Percentiles rank a stretch among this genome's conserved stretches.
phyloP scores from a whole-genome alignment of 2,329 filamentous ascomycete genomes.

The Aspergillus melleus region DNA sequence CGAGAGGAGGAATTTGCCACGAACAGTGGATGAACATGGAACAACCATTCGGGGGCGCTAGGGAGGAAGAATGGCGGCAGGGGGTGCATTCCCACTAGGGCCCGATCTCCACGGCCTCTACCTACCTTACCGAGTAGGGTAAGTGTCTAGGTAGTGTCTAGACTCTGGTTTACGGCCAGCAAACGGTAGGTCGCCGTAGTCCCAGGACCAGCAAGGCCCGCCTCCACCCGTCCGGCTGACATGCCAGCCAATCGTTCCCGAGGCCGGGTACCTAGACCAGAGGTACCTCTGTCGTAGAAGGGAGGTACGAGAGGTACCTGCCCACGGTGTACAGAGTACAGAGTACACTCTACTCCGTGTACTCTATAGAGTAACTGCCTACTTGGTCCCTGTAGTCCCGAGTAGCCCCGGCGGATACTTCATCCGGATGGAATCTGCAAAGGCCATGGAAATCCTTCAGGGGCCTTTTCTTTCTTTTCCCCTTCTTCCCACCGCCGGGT shows the following conservation, averaged over 20 bases:
- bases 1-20: not conserved
- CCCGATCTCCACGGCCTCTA: conserved; percentile 9
- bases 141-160: not conserved
- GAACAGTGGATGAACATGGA: not conserved
- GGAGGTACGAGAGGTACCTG: no score
- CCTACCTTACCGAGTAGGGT: not conserved
- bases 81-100: conserved; percentile 24
- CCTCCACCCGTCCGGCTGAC: conserved; percentile 17
- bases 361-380: no score
- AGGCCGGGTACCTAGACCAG: not conserved
- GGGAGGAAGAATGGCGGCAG: not conserved
- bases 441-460: no score
- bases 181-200: not conserved
- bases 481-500: no score
- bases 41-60: not conserved
- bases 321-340: no score
- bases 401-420: not conserved
- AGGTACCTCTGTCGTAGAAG: no score
- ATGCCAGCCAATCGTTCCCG: conserved; percentile 26
- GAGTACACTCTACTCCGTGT: no score
- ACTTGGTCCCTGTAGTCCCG: no score
- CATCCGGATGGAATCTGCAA: not conserved
- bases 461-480: no score
- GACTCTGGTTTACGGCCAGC: not conserved
- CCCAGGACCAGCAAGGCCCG: not conserved